phyloP scores from a whole-genome alignment of 2,329 filamentous ascomycete species.

The Calonectria montana region DNA sequence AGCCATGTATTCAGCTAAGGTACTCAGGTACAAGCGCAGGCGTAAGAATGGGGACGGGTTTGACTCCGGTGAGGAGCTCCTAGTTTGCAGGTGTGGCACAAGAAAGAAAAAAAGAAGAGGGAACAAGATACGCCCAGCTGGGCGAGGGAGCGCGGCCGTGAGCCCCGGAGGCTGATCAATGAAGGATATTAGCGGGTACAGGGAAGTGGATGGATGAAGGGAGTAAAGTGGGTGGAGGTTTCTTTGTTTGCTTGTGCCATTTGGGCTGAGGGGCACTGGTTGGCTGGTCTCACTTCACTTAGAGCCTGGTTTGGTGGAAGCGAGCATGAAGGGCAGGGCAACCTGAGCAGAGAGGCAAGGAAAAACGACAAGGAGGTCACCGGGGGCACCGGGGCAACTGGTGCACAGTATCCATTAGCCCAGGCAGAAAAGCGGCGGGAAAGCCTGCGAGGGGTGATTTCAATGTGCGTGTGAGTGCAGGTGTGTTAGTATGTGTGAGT shows the following conservation, averaged over 20 bases:
- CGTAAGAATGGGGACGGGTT: slow-evolving; percentile 15
- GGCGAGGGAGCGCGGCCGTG: slow-evolving; percentile 33
- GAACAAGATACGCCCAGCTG: slow-evolving; percentile 30
- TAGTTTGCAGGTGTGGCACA: slow-evolving; percentile 39
- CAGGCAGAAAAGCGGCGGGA: slow-evolving; percentile 4
- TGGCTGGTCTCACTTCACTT: slow-evolving; percentile 2
- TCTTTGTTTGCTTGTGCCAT: slow-evolving; percentile 1
- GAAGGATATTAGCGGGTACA: slow-evolving; percentile 39
- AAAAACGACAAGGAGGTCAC: slow-evolving; percentile 2
- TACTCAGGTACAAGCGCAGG: slow-evolving; percentile 20
- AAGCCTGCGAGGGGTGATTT: slow-evolving; percentile 3
- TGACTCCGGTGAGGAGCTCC: slow-evolving; percentile 23
- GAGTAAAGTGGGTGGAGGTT: slow-evolving; percentile 23
- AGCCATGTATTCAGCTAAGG: slow-evolving; percentile 7
- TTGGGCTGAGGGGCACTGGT: neutral
- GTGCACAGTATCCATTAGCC: slow-evolving; percentile 13
- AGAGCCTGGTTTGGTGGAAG: slow-evolving; percentile 4
- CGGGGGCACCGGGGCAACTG: neutral
- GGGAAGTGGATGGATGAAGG: slow-evolving; percentile 33
- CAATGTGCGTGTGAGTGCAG: neutral
- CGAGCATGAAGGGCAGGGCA: slow-evolving; percentile 6
- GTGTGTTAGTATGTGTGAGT: slow-evolving; percentile 16
- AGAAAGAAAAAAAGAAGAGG: slow-evolving; percentile 3
- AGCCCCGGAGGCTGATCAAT: slow-evolving; percentile 41
- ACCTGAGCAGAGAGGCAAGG: slow-evolving; percentile 1